Evolutionary conservation across 768 basidiomycete genomes (phyloP).

Genomic region (Tylopilus vinaceipallidus): DNA sequence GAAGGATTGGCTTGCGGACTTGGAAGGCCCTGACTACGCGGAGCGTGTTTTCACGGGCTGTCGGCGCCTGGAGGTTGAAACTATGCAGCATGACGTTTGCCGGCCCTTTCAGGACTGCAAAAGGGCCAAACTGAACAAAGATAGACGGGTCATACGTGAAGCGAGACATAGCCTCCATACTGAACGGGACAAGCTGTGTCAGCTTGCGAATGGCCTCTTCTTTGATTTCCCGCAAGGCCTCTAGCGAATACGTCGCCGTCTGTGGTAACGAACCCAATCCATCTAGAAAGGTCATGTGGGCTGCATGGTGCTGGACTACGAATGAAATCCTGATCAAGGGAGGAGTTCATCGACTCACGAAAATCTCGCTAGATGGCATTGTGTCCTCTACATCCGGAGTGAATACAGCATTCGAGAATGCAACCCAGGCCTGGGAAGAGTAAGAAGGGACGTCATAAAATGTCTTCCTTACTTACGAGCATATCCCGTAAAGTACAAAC

Average conservation of each 20-base stretch:
- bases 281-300: slow-evolving; percentile 89
- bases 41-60: slow-evolving; percentile 83
- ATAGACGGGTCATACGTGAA: slow-evolving; percentile 33
- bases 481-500: slow-evolving; percentile 84
- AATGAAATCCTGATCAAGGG: slow-evolving; percentile 11
- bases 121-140: slow-evolving; percentile 66
- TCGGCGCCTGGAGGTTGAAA: slow-evolving; percentile 88
- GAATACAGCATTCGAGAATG: slow-evolving; percentile 73
- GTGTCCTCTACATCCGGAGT: slow-evolving; percentile 25
- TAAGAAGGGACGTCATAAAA: neutral
- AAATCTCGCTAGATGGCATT: slow-evolving; percentile 52
- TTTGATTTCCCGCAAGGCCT: slow-evolving; percentile 60
- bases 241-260: slow-evolving; percentile 58
- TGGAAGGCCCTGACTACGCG: slow-evolving; percentile 90
- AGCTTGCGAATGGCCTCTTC: slow-evolving; percentile 55
- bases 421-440: slow-evolving; percentile 76
- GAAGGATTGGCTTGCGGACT: slow-evolving; percentile 83
- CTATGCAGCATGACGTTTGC: slow-evolving; percentile 30
- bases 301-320: slow-evolving; percentile 76
- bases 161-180: slow-evolving; percentile 21
- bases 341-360: slow-evolving; percentile 49
- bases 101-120: slow-evolving; percentile 65
- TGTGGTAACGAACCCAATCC: slow-evolving; percentile 81
- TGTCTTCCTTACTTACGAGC: slow-evolving; percentile 50
- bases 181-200: slow-evolving; percentile 51